Conservation (phyloP, 495 filamentous ascomycete species). For the Usnea hakonensis region DNA sequence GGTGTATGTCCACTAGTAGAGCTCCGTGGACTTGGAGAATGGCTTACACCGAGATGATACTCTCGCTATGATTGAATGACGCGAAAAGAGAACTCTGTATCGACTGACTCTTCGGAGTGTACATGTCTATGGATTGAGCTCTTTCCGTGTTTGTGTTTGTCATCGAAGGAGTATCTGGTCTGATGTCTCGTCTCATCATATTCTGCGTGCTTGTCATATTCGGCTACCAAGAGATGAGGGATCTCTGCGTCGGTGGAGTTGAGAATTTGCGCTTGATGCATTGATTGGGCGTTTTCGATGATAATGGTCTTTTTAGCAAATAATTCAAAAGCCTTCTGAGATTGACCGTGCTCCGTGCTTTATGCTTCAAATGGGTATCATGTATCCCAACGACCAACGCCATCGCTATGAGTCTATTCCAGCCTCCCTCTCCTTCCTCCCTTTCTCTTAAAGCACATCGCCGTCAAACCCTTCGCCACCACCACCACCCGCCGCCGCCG, state of each 20-base stretch:
- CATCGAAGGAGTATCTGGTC: neutral
- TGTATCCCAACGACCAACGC: slow-evolving; percentile 30
- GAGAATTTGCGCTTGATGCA: neutral
- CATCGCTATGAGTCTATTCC: slow-evolving; percentile 44
- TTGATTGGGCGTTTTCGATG: neutral
- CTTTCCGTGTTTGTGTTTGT: slow-evolving; percentile 1
- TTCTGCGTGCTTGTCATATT: neutral
- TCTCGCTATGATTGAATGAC: neutral
- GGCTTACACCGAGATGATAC: neutral
- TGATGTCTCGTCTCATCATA: neutral
- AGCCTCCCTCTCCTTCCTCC: neutral
- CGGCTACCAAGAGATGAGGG: neutral
- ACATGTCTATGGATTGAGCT: slow-evolving; percentile 15
- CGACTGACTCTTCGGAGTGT: slow-evolving; percentile 17
- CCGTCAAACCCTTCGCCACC: slow-evolving; percentile 9
- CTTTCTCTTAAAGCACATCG: slow-evolving; percentile 20
- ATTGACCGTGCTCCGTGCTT: neutral
- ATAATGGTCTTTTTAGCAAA: neutral
- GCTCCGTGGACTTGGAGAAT: neutral
- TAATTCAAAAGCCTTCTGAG: slow-evolving; percentile 2
- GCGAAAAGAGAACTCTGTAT: slow-evolving; percentile 11
- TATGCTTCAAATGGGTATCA: slow-evolving; percentile 16
- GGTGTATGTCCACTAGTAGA: slow-evolving; percentile 21
- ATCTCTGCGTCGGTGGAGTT: neutral
- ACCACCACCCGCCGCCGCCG: slow-evolving; percentile 25